phyloP scores from a whole-genome alignment of 164 flowering plant species.

The Tetrastigma voinierianum region DNA sequence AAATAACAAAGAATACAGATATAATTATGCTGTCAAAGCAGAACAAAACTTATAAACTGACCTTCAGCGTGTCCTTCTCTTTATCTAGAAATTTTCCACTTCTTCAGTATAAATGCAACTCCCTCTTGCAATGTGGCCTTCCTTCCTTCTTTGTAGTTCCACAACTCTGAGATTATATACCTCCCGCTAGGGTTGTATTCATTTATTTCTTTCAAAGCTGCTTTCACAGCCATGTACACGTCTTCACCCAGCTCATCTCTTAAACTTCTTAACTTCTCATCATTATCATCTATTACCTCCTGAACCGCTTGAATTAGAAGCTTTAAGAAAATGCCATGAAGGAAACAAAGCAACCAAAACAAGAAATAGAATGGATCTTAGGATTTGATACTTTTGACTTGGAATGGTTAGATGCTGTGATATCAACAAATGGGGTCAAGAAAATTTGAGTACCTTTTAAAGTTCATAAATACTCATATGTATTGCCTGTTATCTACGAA shows the following conservation, averaged over 20 bases:
- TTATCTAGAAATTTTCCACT: constrained; percentile 30
- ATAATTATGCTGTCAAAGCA: too few species aligned
- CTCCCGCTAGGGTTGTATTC: constrained; percentile 70
- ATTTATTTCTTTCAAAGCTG: constrained; percentile 45
- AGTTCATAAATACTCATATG: too few species aligned
- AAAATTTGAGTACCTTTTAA: too few species aligned
- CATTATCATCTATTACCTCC: constrained; percentile 50
- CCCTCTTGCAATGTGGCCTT: constrained; percentile 53
- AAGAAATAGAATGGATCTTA: background rate
- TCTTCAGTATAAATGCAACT: constrained; percentile 20
- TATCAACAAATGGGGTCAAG: too few species aligned
- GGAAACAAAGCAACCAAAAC: background rate
- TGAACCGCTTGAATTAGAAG: constrained; percentile 19
- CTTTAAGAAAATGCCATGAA: background rate
- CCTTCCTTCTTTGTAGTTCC: constrained; percentile 52
- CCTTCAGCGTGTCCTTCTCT: constrained; percentile 19
- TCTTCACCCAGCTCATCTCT: constrained; percentile 42
- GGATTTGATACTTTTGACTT: background rate
- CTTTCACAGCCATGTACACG: constrained; percentile 35
- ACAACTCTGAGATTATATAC: constrained; percentile 43
- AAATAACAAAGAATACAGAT: too few species aligned
- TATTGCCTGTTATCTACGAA: too few species aligned
- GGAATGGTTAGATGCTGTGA: background rate
- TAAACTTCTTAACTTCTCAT: constrained; percentile 41
- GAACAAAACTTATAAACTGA: constrained; percentile 9